Percentiles rank a stretch among this genome's conserved stretches.
Evolutionary conservation across 441 rosid genomes (phyloP).

Genomic region (Populus trichocarpa): DNA sequence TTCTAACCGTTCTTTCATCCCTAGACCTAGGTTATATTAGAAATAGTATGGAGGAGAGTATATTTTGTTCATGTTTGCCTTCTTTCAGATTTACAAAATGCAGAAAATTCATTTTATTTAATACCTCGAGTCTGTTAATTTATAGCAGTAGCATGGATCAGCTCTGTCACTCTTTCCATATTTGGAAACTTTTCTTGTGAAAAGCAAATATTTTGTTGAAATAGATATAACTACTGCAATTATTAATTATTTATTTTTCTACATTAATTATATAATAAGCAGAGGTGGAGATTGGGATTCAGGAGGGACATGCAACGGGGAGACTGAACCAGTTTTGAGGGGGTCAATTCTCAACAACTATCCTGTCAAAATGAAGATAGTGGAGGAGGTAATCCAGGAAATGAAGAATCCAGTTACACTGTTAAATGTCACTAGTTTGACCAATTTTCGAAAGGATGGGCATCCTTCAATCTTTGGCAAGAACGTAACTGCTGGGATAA

Average conservation of each 20-base stretch:
- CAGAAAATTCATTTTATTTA: neutral
- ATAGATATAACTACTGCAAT: neutral
- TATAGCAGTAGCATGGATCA: neutral
- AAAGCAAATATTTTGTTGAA: neutral
- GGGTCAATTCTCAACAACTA: slow-evolving; percentile 60
- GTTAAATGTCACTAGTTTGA: slow-evolving; percentile 74
- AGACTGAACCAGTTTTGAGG: slow-evolving; percentile 52
- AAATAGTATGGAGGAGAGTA: neutral
- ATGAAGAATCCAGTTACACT: slow-evolving; percentile 57
- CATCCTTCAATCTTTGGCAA: slow-evolving; percentile 86
- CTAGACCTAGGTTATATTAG: neutral
- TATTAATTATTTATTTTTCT: neutral
- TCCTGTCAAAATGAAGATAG: slow-evolving; percentile 87
- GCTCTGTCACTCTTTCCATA: neutral
- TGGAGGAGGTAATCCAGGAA: slow-evolving; percentile 63
- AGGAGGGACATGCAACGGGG: slow-evolving; percentile 85
- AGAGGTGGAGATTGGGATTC: slow-evolving; percentile 98
- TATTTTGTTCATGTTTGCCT: neutral
- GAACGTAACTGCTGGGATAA: slow-evolving; percentile 33
- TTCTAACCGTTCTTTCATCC: neutral
- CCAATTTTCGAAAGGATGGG: slow-evolving; percentile 89
- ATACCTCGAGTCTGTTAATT: neutral
- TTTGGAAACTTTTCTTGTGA: neutral
- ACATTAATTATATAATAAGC: slow-evolving; percentile 11
- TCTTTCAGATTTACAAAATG: neutral